phyloP scores from a whole-genome alignment of 306 rosid genomes.

The Citrullus mucosospermus region DNA sequence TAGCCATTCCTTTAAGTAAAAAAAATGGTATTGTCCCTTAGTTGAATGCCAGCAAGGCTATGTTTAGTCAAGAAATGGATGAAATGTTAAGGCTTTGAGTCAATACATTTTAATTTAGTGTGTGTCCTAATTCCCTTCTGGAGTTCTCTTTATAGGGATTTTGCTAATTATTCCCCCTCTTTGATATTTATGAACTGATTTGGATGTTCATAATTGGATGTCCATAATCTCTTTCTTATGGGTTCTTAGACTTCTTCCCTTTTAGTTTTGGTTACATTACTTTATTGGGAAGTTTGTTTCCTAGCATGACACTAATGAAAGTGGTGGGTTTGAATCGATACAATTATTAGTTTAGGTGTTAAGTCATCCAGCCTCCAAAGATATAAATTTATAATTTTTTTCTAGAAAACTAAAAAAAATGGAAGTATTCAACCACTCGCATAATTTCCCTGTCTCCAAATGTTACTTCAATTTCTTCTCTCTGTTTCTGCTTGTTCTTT shows the following conservation, averaged over 20 bases:
- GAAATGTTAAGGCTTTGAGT: not conserved
- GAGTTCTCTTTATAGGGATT: not conserved
- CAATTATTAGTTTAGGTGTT: too few species aligned
- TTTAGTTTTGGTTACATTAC: not conserved
- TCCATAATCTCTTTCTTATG: not conserved
- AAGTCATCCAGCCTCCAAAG: too few species aligned
- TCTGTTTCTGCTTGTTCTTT: not conserved
- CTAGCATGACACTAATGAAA: not conserved
- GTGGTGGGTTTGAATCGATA: too few species aligned
- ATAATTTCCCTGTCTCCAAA: not conserved
- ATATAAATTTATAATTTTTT: too few species aligned
- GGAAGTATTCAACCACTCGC: not conserved
- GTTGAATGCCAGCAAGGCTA: not conserved
- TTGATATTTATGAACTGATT: not conserved
- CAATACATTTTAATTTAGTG: not conserved
- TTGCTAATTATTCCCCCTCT: not conserved
- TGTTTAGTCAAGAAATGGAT: not conserved
- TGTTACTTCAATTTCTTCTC: not conserved
- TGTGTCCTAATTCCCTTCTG: not conserved
- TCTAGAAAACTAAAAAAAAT: not conserved
- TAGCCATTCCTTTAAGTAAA: not conserved
- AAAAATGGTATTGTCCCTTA: not conserved
- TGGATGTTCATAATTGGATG: not conserved
- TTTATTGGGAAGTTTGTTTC: not conserved
- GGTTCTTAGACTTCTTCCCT: not conserved